These are phyloP conservation scores for Podospora anserina DNA, from an alignment of 495 filamentous ascomycete genomes.

Conservation along the genomic window DNA sequence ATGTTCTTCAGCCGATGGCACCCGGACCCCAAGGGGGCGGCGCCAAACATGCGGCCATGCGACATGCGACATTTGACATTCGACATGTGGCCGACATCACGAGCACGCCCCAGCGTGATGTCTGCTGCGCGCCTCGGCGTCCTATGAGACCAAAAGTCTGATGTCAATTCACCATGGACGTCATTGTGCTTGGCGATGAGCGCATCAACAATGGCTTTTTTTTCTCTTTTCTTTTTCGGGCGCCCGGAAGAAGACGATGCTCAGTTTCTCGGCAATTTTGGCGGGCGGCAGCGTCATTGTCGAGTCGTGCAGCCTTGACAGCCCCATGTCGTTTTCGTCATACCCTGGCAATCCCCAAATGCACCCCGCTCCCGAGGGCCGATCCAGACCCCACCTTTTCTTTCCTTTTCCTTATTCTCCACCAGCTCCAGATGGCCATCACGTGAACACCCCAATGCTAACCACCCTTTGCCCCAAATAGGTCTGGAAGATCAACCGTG, in stretches of 20 bases:
- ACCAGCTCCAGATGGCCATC: conserved; percentile 9
- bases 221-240: neutral
- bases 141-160: neutral
- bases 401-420: conserved; percentile 10
- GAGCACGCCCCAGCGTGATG: conserved; percentile 11
- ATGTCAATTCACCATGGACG: conserved; percentile 18
- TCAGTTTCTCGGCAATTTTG: conserved; percentile 8
- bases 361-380: conserved; percentile 39
- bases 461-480: conserved; percentile 34
- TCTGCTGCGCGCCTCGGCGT: neutral
- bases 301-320: conserved; percentile 8
- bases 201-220: conserved; percentile 1
- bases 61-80: neutral
- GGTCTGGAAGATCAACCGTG: conserved; percentile 99
- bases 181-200: conserved; percentile 24
- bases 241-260: conserved; percentile 13
- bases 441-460: conserved; percentile 27
- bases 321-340: conserved; percentile 32
- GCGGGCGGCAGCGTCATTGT: conserved; percentile 25
- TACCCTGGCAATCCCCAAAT: conserved; percentile 24
- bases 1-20: conserved; percentile 5
- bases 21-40: conserved; percentile 7
- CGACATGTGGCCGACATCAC: conserved; percentile 15
- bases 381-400: conserved; percentile 10
- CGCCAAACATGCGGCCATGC: neutral